These are phyloP conservation scores for Blumeria hordei DNA, from an alignment of 2,329 filamentous ascomycete species.

Conservation along the genomic window DNA sequence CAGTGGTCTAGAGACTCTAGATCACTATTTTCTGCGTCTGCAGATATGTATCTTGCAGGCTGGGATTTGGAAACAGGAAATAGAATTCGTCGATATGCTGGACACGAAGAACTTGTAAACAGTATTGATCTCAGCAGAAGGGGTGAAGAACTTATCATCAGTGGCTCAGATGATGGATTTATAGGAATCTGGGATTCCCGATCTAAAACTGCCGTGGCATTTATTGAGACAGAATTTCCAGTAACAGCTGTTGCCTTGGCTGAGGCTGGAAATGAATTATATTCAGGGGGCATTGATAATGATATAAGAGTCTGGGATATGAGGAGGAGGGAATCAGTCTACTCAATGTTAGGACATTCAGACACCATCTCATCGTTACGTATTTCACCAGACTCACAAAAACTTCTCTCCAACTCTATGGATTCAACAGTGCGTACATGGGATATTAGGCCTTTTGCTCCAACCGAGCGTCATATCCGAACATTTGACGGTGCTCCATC, in stretches of 20 bases:
- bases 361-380: conserved; percentile 80
- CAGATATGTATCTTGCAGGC: conserved; percentile 77
- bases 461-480: conserved; percentile 58
- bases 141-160: conserved; percentile 75
- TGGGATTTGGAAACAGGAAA: conserved; percentile 89
- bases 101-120: conserved; percentile 93
- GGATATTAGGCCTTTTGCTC: conserved; percentile 89
- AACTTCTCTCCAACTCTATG: conserved; percentile 74
- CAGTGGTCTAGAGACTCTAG: conserved; percentile 93
- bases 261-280: conserved; percentile 87
- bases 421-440: conserved; percentile 86
- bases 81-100: conserved; percentile 73
- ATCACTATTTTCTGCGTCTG: conserved; percentile 75
- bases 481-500: conserved; percentile 81
- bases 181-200: conserved; percentile 93
- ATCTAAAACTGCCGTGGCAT: conserved; percentile 67
- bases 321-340: conserved; percentile 69
- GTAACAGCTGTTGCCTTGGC: conserved; percentile 80
- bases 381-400: conserved; percentile 83
- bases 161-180: conserved; percentile 77
- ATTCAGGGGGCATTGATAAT: conserved; percentile 86
- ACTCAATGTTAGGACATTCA: conserved; percentile 69
- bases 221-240: conserved; percentile 76
- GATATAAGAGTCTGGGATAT: conserved; percentile 95
- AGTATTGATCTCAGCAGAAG: conserved; percentile 67